Percentiles rank a stretch among this genome's conserved stretches.
Conservation (phyloP, 2,329 filamentous ascomycete species). For the Exophiala calicioides region DNA sequence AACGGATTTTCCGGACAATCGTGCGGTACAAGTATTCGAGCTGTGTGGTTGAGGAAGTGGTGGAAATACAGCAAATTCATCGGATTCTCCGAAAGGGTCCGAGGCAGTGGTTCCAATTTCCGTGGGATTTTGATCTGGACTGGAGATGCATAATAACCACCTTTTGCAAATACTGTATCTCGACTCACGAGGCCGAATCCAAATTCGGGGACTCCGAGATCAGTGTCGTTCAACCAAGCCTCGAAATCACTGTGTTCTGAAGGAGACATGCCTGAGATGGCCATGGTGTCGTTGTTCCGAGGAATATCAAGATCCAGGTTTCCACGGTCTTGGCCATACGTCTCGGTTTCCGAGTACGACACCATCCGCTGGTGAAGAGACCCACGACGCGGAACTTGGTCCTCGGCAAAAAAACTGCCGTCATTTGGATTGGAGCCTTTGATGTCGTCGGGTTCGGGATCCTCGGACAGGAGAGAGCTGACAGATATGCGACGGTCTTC, state of each 20-base stretch:
- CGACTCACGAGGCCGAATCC: constrained; percentile 51
- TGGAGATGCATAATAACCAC: constrained; percentile 69
- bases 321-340: constrained; percentile 73
- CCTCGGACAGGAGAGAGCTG: constrained; percentile 62
- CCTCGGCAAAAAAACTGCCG: constrained; percentile 13
- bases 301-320: constrained; percentile 68
- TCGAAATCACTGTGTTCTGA: constrained; percentile 36
- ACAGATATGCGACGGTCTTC: constrained; percentile 62
- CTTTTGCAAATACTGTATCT: constrained; percentile 57
- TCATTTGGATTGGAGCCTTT: constrained; percentile 9
- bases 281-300: constrained; percentile 69
- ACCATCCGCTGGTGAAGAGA: constrained; percentile 32
- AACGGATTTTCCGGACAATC: constrained; percentile 64
- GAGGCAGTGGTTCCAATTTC: constrained; percentile 58
- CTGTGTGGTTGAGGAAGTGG: constrained; percentile 78
- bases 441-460: constrained; percentile 40
- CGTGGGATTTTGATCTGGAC: constrained; percentile 65
- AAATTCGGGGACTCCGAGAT: constrained; percentile 42
- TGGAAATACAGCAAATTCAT: constrained; percentile 79
- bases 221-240: constrained; percentile 30
- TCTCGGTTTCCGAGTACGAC: constrained; percentile 31
- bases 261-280: constrained; percentile 57
- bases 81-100: constrained; percentile 65
- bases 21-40: constrained; percentile 64
- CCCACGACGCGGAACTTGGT: constrained; percentile 26